phyloP scores from a whole-genome alignment of 371 early-diverging fungal species.

The Rhizomucor pusillus region DNA sequence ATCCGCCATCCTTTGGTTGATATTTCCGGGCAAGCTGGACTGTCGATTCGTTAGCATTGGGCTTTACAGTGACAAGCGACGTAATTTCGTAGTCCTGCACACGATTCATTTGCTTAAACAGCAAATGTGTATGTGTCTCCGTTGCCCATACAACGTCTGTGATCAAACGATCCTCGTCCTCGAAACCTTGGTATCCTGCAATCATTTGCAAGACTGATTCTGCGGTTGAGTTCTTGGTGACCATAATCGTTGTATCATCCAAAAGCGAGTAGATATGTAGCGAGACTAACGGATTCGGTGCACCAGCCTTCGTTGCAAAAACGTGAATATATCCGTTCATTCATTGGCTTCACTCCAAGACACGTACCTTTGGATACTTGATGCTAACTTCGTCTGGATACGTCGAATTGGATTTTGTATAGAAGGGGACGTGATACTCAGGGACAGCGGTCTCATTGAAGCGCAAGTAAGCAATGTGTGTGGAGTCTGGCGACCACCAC shows the following conservation, averaged over 20 bases:
- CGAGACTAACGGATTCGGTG: constrained; percentile 80
- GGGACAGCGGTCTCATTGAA: constrained; percentile 86
- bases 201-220: constrained; percentile 11
- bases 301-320: constrained; percentile 57
- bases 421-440: constrained; percentile 71
- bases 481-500: constrained; percentile 92
- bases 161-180: constrained; percentile 72
- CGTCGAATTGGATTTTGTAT: constrained; percentile 45
- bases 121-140: constrained; percentile 52
- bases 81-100: constrained; percentile 81
- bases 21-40: constrained; percentile 53
- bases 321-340: background rate
- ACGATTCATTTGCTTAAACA: constrained; percentile 85
- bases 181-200: constrained; percentile 35
- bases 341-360: background rate
- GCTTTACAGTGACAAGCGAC: constrained; percentile 46
- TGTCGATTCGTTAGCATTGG: constrained; percentile 12
- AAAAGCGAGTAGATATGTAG: constrained; percentile 62
- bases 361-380: constrained; percentile 81
- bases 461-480: constrained; percentile 78
- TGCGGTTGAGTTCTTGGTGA: constrained; percentile 27
- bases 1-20: constrained; percentile 65
- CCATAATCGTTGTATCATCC: constrained; percentile 27
- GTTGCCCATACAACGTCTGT: constrained; percentile 84
- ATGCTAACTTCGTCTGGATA: constrained; percentile 76